A percentile compares a stretch with the other conserved stretches of the same genome.
Evolutionary conservation across 2,329 filamentous ascomycete species (phyloP).

Genomic region (Graphiopsis chlorocephala): DNA sequence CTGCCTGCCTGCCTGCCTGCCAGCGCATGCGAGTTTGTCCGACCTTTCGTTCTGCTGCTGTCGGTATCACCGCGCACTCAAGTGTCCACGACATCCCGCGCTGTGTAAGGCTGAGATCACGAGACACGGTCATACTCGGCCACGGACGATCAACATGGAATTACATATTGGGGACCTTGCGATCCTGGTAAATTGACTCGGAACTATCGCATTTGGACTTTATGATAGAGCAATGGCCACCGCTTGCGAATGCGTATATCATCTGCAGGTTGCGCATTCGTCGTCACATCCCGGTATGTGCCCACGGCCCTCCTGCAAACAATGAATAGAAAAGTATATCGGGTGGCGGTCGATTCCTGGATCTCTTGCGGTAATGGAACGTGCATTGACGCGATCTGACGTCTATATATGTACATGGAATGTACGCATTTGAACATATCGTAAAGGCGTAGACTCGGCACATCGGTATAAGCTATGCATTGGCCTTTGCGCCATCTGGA

Average conservation of each 20-base stretch:
- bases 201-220: background rate
- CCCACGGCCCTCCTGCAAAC: background rate
- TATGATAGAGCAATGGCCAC: background rate
- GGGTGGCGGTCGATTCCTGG: background rate
- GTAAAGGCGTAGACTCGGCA: background rate
- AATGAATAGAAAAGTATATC: background rate
- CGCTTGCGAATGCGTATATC: background rate
- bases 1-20: background rate
- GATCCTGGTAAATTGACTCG: background rate
- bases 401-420: background rate
- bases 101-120: background rate
- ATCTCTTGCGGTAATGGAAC: background rate
- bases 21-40: conserved; percentile 1
- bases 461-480: background rate
- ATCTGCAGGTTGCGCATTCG: background rate
- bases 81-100: background rate
- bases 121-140: background rate
- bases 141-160: background rate
- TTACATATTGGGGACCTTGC: background rate
- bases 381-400: background rate
- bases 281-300: background rate
- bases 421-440: background rate
- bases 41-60: background rate
- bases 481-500: no score
- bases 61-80: background rate